Evolutionary conservation across 2,329 filamentous ascomycete genomes (phyloP).

Genomic region (Truncatella angustata): DNA sequence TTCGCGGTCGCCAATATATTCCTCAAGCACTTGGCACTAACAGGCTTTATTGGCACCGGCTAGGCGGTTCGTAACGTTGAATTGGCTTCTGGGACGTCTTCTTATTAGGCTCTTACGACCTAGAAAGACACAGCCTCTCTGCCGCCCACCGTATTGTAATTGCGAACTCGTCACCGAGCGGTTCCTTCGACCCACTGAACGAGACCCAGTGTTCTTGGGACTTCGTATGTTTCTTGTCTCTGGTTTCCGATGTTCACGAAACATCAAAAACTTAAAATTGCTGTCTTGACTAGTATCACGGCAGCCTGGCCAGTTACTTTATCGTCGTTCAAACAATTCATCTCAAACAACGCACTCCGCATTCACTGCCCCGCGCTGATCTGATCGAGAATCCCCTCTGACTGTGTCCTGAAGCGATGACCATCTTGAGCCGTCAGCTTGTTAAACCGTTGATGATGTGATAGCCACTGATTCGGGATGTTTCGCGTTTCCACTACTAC

Average conservation of each 20-base stretch:
- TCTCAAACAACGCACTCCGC: neutral
- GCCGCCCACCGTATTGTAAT: constrained; percentile 8
- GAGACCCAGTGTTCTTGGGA: constrained; percentile 4
- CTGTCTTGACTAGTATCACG: constrained; percentile 1
- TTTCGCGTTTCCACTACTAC: too few relatives aligned
- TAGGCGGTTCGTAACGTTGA: neutral
- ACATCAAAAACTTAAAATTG: neutral
- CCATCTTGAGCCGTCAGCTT: neutral
- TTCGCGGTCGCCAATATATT: neutral
- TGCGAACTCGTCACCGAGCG: constrained; percentile 7
- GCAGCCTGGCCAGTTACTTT: neutral
- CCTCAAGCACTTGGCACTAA: neutral
- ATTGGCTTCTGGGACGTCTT: neutral
- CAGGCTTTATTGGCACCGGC: neutral
- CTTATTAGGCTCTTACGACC: neutral
- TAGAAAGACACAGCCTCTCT: constrained; percentile 5
- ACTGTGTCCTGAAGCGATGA: neutral
- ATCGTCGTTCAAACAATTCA: neutral
- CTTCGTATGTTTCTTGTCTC: neutral
- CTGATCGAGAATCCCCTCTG: too few relatives aligned
- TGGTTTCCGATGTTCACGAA: constrained; percentile 4
- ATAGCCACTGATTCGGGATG: too few relatives aligned
- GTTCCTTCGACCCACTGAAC: neutral
- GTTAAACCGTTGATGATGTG: neutral
- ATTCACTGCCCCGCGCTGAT: neutral